phyloP scores from a whole-genome alignment of 2,329 filamentous ascomycete genomes.

The Aspergillus sp. region DNA sequence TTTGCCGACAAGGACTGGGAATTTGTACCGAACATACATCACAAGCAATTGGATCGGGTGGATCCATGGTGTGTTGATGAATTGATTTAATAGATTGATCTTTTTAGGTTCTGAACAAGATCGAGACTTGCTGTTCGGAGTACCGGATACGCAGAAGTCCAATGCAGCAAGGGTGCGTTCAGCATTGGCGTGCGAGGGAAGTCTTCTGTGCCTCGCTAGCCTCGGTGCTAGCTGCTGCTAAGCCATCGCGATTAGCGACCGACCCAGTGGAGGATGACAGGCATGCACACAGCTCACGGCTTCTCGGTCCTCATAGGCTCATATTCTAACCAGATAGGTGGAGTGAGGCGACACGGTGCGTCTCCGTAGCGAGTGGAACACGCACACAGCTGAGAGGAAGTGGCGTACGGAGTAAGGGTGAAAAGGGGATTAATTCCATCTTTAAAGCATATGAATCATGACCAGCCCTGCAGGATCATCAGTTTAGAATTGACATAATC shows the following conservation, averaged over 20 bases:
- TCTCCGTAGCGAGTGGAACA: conserved; percentile 12
- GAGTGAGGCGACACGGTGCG: conserved; percentile 9
- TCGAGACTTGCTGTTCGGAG: not conserved
- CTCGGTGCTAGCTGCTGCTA: not conserved
- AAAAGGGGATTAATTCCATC: too few species aligned
- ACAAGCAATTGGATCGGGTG: not conserved
- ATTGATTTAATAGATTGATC: not conserved
- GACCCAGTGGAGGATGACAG: not conserved
- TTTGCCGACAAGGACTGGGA: too few species aligned
- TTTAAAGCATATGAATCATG: too few species aligned
- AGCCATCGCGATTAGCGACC: not conserved
- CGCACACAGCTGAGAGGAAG: not conserved
- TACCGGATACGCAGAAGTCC: not conserved
- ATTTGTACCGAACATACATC: not conserved
- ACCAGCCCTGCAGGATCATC: too few species aligned
- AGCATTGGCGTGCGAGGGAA: not conserved
- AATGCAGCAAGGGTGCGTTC: not conserved
- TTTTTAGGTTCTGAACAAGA: not conserved
- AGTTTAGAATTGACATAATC: not conserved
- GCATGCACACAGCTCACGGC: not conserved
- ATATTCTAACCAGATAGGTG: conserved; percentile 4
- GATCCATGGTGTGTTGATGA: too few species aligned
- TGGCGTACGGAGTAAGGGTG: not conserved
- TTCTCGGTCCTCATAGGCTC: not conserved
- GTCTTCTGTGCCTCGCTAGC: not conserved